Base-by-base conservation (phyloP, 805 yeast species). In the Hanseniaspora vineae region DNA sequence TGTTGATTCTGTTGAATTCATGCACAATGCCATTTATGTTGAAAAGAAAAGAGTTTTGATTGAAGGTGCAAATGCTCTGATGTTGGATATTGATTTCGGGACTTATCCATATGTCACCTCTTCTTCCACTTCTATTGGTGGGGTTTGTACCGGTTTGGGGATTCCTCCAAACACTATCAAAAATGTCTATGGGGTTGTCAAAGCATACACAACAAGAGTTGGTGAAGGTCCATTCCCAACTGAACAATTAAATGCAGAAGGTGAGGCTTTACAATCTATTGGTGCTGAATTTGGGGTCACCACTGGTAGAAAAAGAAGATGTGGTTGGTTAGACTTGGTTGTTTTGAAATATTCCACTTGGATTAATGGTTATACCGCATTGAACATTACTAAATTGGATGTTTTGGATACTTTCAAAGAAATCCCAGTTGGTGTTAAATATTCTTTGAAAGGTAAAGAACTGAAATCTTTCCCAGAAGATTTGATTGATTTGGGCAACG, bases 181-280 rank as follows among this genome's bases (percentile, higher is more conserved):
- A 47, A 81, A 87, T 65, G 73, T 88, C 42, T 87, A 82, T 64
- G 98, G 98, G 67, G 98, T 92, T 23, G 97, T 90, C 44, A 92
- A 92, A 73, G 97, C 97, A 40, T 92, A 92, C 70, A 92, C 98
- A 43, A 92, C 98, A 35, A 81, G 98, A 69, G 98, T 92, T 48
- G 98, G 98, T 59, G 97, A 89, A 64, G 98, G 98, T 54, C 98
- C 98, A 32, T 92, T 92, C 84, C 97, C 98, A 52, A 82, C 97
- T 49, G 98, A 92, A 69, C 97, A 89, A 66, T 76, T 89, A 63
- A 88, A 90, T 66, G 80, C 70, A 35, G 78, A 71, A 44, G 98
- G 98, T 61, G 95, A 84, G 59, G 77, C 78, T 55, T 73, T 92
- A 62, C 98, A 92, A 67, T 68, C 73, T 42, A 85, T 92, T 53